Evolutionary conservation across 1,139 yeast species (phyloP), one percentile per base, ranked within the genome.

Genomic region (Taphrina populina): DNA sequence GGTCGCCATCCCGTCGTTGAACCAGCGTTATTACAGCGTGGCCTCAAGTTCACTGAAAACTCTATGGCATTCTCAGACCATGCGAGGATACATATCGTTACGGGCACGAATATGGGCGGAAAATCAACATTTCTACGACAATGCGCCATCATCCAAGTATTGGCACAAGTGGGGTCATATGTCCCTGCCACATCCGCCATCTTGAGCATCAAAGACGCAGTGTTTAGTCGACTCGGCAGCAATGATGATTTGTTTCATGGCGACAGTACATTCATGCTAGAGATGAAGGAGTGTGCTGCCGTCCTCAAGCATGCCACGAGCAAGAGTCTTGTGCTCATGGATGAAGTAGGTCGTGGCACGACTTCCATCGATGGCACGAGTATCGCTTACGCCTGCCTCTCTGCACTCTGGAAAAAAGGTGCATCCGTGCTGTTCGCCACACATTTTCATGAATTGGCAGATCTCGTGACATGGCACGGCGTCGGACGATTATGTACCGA

Each of bases 311-410:
- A 85, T 59, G 95, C 97, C 1, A 88, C 97, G 0, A 66, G 75
- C 0, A 70, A 76, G 40, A 88, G 97, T 0, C 70, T 92, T 61
- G 96, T 96, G 0, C 84, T 92, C 29, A 79, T 92, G 44, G 98
- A 92, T 70, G 98, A 92, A 64, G 83, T 92, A n/a, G 98, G 98
- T 0, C 75, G 98, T 59, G 98, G 98, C 0, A 92, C 98, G 0
- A 85, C 95, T 60, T 84, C 90, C 0, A 74, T 75, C 56, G 98
- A 92, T 70, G 97, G 98, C 0, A 74, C 88, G 6, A 86, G 96
- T 0, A 82, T 92, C 58, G 96, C 98, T 0, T 88, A 77, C 71
- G 94, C 95, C 0, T 78, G 95, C 0, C 70, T 92, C 46, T 68
- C 78, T 34, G 79, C 83, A 64, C 69, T 92, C 52, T 64, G 80